Conservation (phyloP, 2,329 filamentous ascomycete genomes). For the Ophiostoma triangulosporum region DNA sequence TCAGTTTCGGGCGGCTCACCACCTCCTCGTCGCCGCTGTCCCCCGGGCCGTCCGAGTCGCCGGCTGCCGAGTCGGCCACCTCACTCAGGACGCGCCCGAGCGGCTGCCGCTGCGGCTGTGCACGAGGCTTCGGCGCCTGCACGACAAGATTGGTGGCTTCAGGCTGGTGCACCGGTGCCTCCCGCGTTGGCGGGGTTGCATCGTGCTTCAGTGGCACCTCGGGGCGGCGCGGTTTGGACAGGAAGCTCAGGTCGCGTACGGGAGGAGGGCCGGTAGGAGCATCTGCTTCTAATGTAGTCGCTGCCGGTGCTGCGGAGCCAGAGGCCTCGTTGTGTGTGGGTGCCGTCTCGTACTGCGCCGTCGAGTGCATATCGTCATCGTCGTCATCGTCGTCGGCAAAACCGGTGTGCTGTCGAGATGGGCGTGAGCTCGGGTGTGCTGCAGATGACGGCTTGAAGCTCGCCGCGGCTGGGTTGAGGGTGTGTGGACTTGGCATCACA, state of each 20-base stretch:
- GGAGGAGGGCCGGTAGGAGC: background rate
- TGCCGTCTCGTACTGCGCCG: constrained; percentile 22
- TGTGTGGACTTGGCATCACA: constrained; percentile 5
- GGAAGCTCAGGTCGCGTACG: background rate
- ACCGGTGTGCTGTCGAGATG: background rate
- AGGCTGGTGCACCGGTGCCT: background rate
- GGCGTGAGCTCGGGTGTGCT: background rate
- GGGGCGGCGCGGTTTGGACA: background rate
- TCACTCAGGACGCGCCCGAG: constrained; percentile 25
- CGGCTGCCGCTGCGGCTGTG: constrained; percentile 3
- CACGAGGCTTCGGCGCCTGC: background rate
- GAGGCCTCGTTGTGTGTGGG: constrained; percentile 20
- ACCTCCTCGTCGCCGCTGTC: constrained; percentile 13
- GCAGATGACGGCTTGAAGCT: background rate
- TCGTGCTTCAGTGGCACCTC: background rate
- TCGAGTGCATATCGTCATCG: background rate
- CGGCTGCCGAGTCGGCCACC: constrained; percentile 28
- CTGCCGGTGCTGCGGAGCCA: constrained; percentile 5
- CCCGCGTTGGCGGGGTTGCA: background rate
- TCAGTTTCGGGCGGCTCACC: constrained; percentile 12
- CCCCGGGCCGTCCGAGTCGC: constrained; percentile 12
- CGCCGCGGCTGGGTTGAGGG: background rate
- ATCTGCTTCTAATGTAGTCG: background rate
- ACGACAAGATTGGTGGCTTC: constrained; percentile 8
- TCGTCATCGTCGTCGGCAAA: background rate